phyloP scores from a whole-genome alignment of 169 alveolate species.

The Cryptosporidium sp. region DNA sequence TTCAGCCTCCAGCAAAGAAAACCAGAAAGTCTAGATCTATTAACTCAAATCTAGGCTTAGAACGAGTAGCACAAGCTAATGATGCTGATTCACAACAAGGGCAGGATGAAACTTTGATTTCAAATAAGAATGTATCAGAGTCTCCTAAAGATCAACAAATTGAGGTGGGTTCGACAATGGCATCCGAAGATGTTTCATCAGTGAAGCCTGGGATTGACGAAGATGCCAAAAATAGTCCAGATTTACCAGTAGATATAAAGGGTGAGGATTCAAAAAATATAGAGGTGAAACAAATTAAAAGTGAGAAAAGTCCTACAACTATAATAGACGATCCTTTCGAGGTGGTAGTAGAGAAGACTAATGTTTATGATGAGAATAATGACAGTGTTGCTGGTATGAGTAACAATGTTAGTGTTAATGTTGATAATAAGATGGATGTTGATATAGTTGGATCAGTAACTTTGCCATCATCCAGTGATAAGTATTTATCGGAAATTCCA shows the following conservation, averaged over 20 bases:
- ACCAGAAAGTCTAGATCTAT: constrained; percentile 16
- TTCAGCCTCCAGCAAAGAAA: constrained; percentile 24
- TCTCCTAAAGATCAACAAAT: neutral
- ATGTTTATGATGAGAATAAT: neutral
- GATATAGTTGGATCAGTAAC: neutral
- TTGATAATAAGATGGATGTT: neutral
- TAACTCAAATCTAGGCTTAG: neutral
- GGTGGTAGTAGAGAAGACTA: neutral
- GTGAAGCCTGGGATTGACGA: neutral
- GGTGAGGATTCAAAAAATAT: neutral
- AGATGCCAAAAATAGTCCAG: neutral
- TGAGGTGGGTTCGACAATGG: neutral
- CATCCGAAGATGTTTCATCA: neutral
- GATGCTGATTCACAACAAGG: neutral
- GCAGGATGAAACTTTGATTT: neutral
- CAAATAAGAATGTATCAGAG: neutral
- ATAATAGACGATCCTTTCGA: neutral
- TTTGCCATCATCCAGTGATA: neutral
- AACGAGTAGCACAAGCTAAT: neutral
- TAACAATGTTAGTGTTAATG: neutral
- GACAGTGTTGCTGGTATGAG: neutral
- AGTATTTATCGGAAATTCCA: constrained; percentile 7
- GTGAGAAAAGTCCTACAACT: neutral
- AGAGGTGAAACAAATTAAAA: neutral
- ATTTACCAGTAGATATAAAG: neutral